phyloP scores from a whole-genome alignment of 345 rosid genomes.

The Adansonia digitata region DNA sequence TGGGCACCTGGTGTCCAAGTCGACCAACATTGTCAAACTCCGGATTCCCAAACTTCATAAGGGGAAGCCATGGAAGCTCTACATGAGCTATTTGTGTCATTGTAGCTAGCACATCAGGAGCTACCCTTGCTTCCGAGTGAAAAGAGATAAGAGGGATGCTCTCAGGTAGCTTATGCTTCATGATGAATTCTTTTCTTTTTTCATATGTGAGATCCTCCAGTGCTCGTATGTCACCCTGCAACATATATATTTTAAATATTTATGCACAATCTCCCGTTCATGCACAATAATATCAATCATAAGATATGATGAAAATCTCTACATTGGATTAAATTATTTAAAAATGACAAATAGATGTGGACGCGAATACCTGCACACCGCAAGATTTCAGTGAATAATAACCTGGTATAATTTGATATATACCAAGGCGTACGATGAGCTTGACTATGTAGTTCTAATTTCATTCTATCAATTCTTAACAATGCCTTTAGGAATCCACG shows the following conservation, averaged over 20 bases:
- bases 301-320: neutral
- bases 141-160: slow-evolving; percentile 54
- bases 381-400: neutral
- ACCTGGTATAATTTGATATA: neutral
- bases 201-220: slow-evolving; percentile 65
- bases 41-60: slow-evolving; percentile 24
- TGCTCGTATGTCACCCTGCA: slow-evolving; percentile 62
- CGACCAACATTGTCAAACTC: slow-evolving; percentile 21
- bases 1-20: slow-evolving; percentile 46
- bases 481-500: neutral
- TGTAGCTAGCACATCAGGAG: slow-evolving; percentile 53
- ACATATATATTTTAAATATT: neutral
- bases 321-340: too few relatives aligned
- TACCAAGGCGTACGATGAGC: neutral
- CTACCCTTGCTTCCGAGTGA: slow-evolving; percentile 44
- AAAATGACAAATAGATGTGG: too few relatives aligned
- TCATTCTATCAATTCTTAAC: neutral
- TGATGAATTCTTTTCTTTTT: slow-evolving; percentile 50
- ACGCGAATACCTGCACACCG: too few relatives aligned
- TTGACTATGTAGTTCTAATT: neutral
- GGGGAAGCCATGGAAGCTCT: slow-evolving; percentile 61
- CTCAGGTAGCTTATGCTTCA: slow-evolving; percentile 50
- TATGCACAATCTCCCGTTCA: neutral
- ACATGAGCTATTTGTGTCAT: slow-evolving; percentile 66
- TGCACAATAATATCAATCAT: neutral